Evolutionary conservation across 306 rosid genomes (phyloP).

Genomic region (Inga laurina): DNA sequence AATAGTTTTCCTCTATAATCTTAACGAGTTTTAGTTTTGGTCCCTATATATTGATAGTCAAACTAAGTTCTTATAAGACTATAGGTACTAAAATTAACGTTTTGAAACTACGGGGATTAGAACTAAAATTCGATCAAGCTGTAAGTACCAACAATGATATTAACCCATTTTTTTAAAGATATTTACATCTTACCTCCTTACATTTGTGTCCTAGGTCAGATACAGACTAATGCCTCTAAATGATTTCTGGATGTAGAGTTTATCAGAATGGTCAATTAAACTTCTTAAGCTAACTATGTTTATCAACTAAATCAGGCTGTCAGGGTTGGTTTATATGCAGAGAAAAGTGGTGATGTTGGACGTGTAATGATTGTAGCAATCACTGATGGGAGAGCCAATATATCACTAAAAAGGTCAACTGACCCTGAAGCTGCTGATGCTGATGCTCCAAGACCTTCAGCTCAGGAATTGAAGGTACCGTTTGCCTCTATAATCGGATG

Average conservation of each 20-base stretch:
- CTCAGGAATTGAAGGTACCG: conserved; percentile 83
- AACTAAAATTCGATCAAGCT: no score
- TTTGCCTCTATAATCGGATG: conserved; percentile 27
- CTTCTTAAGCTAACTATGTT: conserved; percentile 36
- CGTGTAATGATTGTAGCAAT: conserved; percentile 95
- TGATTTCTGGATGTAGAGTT: conserved; percentile 18
- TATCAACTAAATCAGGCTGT: conserved; percentile 66
- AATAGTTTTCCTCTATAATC: no score
- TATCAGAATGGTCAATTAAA: background rate
- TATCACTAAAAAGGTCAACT: conserved; percentile 84
- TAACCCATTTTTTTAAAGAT: background rate
- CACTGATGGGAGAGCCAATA: conserved; percentile 96
- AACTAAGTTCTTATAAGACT: no score
- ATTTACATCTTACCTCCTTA: conserved; percentile 3
- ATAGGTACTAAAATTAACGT: no score
- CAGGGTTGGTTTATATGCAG: conserved; percentile 96
- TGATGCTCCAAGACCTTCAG: conserved; percentile 82
- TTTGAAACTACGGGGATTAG: no score
- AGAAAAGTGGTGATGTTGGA: conserved; percentile 96
- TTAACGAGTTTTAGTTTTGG: no score
- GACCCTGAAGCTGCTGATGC: conserved; percentile 80
- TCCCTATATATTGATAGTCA: no score
- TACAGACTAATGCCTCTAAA: conserved; percentile 2
- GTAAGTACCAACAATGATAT: no score
- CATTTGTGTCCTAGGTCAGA: conserved; percentile 22